A percentile compares a stretch with the other conserved stretches of the same genome.
phyloP scores from a whole-genome alignment of 2,329 filamentous ascomycete species.

The Aspergillus tamarii region DNA sequence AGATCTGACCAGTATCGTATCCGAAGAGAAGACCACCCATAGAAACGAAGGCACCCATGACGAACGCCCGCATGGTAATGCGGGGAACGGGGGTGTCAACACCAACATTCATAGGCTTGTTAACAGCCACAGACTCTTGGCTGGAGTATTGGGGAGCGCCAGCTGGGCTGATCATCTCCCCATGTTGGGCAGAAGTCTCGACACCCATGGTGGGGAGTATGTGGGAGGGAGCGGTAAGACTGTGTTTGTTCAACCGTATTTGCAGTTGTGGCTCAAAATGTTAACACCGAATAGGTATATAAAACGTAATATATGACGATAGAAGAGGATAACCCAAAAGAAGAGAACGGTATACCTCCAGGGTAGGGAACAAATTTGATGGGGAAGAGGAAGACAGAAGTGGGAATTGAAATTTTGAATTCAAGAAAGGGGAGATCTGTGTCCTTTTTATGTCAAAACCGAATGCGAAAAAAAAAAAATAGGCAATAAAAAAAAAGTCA shows the following conservation, averaged over 20 bases:
- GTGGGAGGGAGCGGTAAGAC: not conserved
- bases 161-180: constrained; percentile 36
- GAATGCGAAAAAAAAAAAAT: not conserved
- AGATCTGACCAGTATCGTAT: constrained; percentile 51
- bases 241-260: not conserved
- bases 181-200: constrained; percentile 33
- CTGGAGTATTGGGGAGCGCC: constrained; percentile 25
- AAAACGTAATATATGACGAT: not conserved
- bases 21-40: constrained; percentile 52
- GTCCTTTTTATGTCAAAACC: constrained; percentile 13
- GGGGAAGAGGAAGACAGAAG: constrained; percentile 1
- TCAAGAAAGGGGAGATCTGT: constrained; percentile 8
- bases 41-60: constrained; percentile 50
- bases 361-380: not conserved
- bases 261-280: not conserved
- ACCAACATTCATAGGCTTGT: constrained; percentile 27
- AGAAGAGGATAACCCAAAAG: not conserved
- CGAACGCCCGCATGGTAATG: constrained; percentile 41
- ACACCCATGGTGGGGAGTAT: constrained; percentile 31
- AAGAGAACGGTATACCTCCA: not conserved
- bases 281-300: not conserved
- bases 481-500: not conserved
- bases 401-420: not conserved
- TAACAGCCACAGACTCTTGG: constrained; percentile 27
- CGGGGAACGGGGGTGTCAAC: constrained; percentile 37